Evolutionary conservation across 495 filamentous ascomycete genomes (phyloP).

Genomic region (Choiromyces venosus): DNA sequence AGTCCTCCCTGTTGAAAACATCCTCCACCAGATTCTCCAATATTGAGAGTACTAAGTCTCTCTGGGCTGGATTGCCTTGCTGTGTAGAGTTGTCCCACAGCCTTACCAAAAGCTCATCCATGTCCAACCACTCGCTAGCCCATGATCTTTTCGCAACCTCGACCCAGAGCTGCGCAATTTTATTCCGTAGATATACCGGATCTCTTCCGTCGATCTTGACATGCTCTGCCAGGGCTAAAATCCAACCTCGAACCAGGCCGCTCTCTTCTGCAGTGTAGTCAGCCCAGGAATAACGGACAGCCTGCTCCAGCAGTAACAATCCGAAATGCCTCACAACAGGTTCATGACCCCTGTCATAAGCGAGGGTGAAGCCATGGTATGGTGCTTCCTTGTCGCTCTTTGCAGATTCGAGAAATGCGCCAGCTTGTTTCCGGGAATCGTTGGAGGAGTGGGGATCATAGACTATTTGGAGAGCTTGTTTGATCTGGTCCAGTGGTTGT

Average conservation of each 20-base stretch:
- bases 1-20: slow-evolving; percentile 84
- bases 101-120: slow-evolving; percentile 76
- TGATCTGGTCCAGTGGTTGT: slow-evolving; percentile 54
- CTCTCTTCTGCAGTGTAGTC: slow-evolving; percentile 62
- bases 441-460: slow-evolving; percentile 79
- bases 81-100: slow-evolving; percentile 59
- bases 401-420: slow-evolving; percentile 72
- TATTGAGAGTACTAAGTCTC: slow-evolving; percentile 62
- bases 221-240: slow-evolving; percentile 69
- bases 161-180: slow-evolving; percentile 91
- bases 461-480: slow-evolving; percentile 75
- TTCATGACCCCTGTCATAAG: slow-evolving; percentile 62
- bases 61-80: slow-evolving; percentile 40
- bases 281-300: slow-evolving; percentile 74
- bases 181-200: slow-evolving; percentile 80
- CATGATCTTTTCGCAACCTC: slow-evolving; percentile 90
- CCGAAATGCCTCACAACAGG: slow-evolving; percentile 88
- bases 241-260: slow-evolving; percentile 60
- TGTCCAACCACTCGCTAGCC: slow-evolving; percentile 85
- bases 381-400: slow-evolving; percentile 73
- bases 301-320: slow-evolving; percentile 80
- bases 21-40: slow-evolving; percentile 94
- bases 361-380: slow-evolving; percentile 77
- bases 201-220: slow-evolving; percentile 59
- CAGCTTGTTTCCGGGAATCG: slow-evolving; percentile 74